Base-by-base conservation (phyloP, 495 filamentous ascomycete species). In the Polyplosphaeria fusca region DNA sequence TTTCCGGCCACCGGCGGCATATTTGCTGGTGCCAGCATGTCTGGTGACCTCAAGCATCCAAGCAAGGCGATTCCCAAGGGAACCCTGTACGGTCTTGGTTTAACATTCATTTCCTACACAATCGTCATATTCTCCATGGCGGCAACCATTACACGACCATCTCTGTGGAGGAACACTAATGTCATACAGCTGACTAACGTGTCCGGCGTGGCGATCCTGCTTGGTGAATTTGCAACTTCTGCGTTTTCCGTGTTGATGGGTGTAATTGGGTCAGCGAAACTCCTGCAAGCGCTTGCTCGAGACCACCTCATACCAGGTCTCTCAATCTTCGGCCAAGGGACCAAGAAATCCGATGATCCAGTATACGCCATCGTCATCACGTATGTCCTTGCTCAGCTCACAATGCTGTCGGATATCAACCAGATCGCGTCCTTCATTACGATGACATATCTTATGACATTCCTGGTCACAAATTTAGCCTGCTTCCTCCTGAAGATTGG, bases 201-300 rank as follows among this genome's bases (percentile, higher is more conserved):
- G 14, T 92, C 86, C 24, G 82, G 83, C 1, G 76, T 79, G 13
- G 60, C 92, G 0, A 83, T 95, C 23, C 82, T 95, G 12, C 77
- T 88, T 13, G 89, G 89, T 53, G 89, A 95, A 68, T 83, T 90
- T 58, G 87, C 89, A 2, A 86, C 85, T 0, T 84, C 83, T 14
- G 87, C 91, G 67, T 95, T 95, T 74, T 93, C 89, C 0, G 81
- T 85, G 2, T 63, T 95, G 53, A 94, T 93, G 87, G 89, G 89
- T 0, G 80, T 95, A 5, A 89, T 93, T 62, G 89, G 87, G 1
- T 85, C 89, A 20, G 87, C 89, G n/a, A 93, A 93, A 71, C 82
- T 92, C 14, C 77, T 95, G 27, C 89, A 93, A 65, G 89, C 89
- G 19, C 79, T 95, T 47, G 87, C 88, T 13, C 77, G 88, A 67